Evolutionary conservation across 2,329 filamentous ascomycete species (phyloP).

Genomic region (Neofusicoccum kwambonambiense): DNA sequence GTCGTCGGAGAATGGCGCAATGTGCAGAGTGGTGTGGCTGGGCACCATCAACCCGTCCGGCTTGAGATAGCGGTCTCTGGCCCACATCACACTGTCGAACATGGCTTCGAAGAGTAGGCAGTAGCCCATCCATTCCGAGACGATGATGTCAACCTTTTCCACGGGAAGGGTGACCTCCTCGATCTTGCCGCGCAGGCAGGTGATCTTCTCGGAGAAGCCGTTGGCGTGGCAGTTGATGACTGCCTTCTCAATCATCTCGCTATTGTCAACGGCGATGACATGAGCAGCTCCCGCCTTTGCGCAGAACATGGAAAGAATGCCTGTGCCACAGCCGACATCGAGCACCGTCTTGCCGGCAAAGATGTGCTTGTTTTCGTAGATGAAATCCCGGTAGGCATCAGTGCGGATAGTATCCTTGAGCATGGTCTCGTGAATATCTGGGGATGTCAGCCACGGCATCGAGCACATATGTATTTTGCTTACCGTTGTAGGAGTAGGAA

Average conservation of each 20-base stretch:
- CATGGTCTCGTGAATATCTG: slow-evolving; percentile 94
- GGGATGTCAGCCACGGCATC: slow-evolving; percentile 8
- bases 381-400: slow-evolving; percentile 90
- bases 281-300: slow-evolving; percentile 82
- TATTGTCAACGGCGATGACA: slow-evolving; percentile 91
- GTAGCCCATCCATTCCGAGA: slow-evolving; percentile 99
- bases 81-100: slow-evolving; percentile 88
- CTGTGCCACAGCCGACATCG: slow-evolving; percentile 80
- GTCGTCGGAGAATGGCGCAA: slow-evolving; percentile 75
- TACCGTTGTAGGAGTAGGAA: slow-evolving; percentile 68
- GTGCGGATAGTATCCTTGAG: slow-evolving; percentile 86
- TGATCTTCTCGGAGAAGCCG: slow-evolving; percentile 70
- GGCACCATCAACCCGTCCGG: slow-evolving; percentile 81
- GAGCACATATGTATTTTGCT: slow-evolving; percentile 21
- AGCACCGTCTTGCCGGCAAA: slow-evolving; percentile 85
- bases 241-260: slow-evolving; percentile 83
- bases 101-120: slow-evolving; percentile 91
- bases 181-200: slow-evolving; percentile 78
- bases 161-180: slow-evolving; percentile 79
- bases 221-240: slow-evolving; percentile 83
- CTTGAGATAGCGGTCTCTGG: slow-evolving; percentile 80
- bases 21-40: slow-evolving; percentile 77
- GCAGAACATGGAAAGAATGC: slow-evolving; percentile 92
- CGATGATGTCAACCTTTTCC: slow-evolving; percentile 84
- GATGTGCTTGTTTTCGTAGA: slow-evolving; percentile 85